Base-by-base conservation (phyloP, 768 basidiomycete species). In the Gloeopeniophorella convolvens region DNA sequence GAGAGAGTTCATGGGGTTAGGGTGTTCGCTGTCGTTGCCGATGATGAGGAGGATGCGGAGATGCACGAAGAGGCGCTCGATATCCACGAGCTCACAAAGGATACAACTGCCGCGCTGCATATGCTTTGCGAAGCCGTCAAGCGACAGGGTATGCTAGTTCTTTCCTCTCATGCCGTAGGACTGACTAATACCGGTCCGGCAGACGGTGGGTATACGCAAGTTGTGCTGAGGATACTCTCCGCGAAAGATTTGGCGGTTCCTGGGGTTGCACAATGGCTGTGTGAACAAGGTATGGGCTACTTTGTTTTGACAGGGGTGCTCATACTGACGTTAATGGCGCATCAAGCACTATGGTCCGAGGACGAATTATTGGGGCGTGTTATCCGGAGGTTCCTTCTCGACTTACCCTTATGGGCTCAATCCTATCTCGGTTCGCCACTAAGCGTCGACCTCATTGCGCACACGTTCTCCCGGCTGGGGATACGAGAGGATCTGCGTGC, bases 181-280 rank as follows among this genome's bases (percentile, higher is more conserved):
- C 33, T 13, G 46, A 35, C 20, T 20, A n/a, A 33, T 15, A 39
- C 18, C 28, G 27, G 18, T 26, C n/a, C n/a, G n/a, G n/a, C 42
- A 83, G 82, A 79, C 57, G 39, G 64, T 12, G 46, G 54, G 8
- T 67, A 68, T 34, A 64, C 75, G 21, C 59, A 62, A 15, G 53
- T 73, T 18, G 49, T 78, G 7, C 62, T 84, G 4, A 65, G 68
- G n/a, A 54, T 69, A 23, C 60, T 83, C 39, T 57, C 59, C 20
- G 63, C 50, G 39, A 55, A 72, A 26, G 64, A 66, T 18, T 50
- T 65, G 61, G 27, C 59, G 68, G 35, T 46, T 66, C 39, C 39
- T 62, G 3, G 59, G 52, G 23, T 73, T 15, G 54, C 75, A 13
- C 59, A 66, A 13, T 75, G 69, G 60, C 55, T 82, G 8, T 74